Percentiles rank a stretch among this genome's conserved stretches.
Evolutionary conservation across 352 stramenopile genomes (phyloP).

Genomic region (Nothophytophthora sp.): DNA sequence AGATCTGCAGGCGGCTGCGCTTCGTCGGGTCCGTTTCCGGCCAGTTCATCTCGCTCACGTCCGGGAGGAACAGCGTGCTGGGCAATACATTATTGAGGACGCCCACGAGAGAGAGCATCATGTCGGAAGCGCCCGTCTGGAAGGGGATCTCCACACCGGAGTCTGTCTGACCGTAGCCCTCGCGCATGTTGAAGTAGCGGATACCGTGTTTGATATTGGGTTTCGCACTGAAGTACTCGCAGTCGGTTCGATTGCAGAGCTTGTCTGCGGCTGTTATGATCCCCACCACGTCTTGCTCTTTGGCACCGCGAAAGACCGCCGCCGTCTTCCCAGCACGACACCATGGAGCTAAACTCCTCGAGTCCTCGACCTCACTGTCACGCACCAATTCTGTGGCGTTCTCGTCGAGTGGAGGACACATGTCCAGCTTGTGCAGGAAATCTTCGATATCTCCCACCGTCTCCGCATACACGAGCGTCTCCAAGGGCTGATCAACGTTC

Average conservation of each 20-base stretch:
- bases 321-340: slow-evolving; percentile 29
- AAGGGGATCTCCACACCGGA: slow-evolving; percentile 18
- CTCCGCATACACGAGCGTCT: slow-evolving; percentile 40
- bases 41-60: slow-evolving; percentile 14
- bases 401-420: slow-evolving; percentile 7
- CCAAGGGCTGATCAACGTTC: slow-evolving; percentile 25
- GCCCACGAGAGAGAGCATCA: slow-evolving; percentile 35
- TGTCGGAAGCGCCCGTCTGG: slow-evolving; percentile 29
- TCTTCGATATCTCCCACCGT: slow-evolving; percentile 31
- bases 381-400: neutral
- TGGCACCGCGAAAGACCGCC: slow-evolving; percentile 31
- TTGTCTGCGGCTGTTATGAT: slow-evolving; percentile 25
- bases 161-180: slow-evolving; percentile 31
- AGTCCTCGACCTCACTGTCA: neutral
- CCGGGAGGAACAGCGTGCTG: slow-evolving; percentile 27
- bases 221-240: slow-evolving; percentile 35
- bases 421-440: slow-evolving; percentile 21
- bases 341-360: slow-evolving; percentile 18
- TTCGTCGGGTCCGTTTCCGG: neutral
- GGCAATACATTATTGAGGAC: slow-evolving; percentile 37
- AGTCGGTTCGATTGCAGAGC: slow-evolving; percentile 28
- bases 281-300: slow-evolving; percentile 25
- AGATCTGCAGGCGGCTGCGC: slow-evolving; percentile 27
- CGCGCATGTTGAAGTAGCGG: slow-evolving; percentile 41
- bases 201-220: slow-evolving; percentile 37